Evolutionary conservation across 169 alveolate genomes (phyloP).

Genomic region (Besnoitia besnoiti): DNA sequence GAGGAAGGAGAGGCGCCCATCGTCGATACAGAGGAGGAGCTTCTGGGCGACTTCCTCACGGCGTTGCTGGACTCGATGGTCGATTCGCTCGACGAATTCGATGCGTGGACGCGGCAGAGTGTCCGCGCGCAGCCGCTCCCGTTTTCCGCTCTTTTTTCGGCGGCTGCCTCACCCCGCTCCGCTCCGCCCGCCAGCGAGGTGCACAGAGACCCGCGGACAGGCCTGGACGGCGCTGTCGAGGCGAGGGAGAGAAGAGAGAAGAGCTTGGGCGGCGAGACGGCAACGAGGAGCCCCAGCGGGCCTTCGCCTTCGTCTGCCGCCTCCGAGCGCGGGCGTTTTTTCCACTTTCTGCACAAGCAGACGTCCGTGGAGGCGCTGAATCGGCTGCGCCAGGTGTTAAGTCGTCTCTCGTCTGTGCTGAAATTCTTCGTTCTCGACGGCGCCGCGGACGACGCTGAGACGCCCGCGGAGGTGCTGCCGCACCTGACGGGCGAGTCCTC

Average conservation of each 20-base stretch:
- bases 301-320: neutral
- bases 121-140: constrained; percentile 12
- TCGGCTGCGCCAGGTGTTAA: constrained; percentile 5
- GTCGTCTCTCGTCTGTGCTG: constrained; percentile 16
- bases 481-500: neutral
- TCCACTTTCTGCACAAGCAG: constrained; percentile 29
- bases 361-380: neutral
- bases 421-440: neutral
- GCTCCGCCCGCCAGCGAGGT: neutral
- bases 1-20: neutral
- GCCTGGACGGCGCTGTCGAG: neutral
- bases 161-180: neutral
- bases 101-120: neutral
- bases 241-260: neutral
- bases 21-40: neutral
- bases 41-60: constrained; percentile 5
- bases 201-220: neutral
- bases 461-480: neutral
- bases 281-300: neutral
- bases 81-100: neutral
- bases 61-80: neutral
- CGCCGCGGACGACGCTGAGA: neutral
- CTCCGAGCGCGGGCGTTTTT: neutral
- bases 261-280: neutral
- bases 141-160: neutral